Conservation (phyloP, 2,329 filamentous ascomycete genomes). For the Xylaria sp. region DNA sequence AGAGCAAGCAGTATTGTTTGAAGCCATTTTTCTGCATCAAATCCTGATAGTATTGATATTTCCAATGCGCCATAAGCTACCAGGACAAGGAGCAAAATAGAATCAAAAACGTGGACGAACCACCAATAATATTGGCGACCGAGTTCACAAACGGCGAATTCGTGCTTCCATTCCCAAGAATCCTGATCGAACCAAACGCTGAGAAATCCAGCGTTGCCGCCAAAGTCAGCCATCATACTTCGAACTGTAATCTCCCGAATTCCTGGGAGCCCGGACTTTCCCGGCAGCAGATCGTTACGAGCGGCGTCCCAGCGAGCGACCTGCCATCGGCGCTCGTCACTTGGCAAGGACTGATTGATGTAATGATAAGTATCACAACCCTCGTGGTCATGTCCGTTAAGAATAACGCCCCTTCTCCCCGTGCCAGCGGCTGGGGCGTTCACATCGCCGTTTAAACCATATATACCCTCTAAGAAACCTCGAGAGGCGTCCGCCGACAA, state of each 20-base stretch:
- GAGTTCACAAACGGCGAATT: constrained; percentile 80
- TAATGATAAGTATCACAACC: constrained; percentile 93
- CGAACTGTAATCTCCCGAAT: constrained; percentile 91
- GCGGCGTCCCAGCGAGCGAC: constrained; percentile 61
- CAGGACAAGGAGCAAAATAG: constrained; percentile 57
- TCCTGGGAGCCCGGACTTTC: constrained; percentile 63
- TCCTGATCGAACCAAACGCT: constrained; percentile 88
- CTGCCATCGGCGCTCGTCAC: constrained; percentile 62
- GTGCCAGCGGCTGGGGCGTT: constrained; percentile 68
- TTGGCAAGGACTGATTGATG: constrained; percentile 70
- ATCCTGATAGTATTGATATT: constrained; percentile 36
- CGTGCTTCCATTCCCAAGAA: constrained; percentile 80
- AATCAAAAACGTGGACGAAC: constrained; percentile 81
- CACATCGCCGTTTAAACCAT: constrained; percentile 76
- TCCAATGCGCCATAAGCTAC: constrained; percentile 46
- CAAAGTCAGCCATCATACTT: constrained; percentile 98
- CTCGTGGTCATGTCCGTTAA: constrained; percentile 95
- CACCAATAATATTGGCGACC: constrained; percentile 96
- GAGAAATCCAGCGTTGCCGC: constrained; percentile 89
- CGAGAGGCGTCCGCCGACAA: constrained; percentile 77
- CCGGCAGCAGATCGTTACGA: constrained; percentile 54
- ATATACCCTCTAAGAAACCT: constrained; percentile 85
- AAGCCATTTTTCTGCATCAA: constrained; percentile 41
- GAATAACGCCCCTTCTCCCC: constrained; percentile 79
- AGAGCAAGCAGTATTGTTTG: constrained; percentile 17